These are phyloP conservation scores for Cyberlindnera galapagoensis DNA, from an alignment of 805 yeast species.

Conservation along the genomic window DNA sequence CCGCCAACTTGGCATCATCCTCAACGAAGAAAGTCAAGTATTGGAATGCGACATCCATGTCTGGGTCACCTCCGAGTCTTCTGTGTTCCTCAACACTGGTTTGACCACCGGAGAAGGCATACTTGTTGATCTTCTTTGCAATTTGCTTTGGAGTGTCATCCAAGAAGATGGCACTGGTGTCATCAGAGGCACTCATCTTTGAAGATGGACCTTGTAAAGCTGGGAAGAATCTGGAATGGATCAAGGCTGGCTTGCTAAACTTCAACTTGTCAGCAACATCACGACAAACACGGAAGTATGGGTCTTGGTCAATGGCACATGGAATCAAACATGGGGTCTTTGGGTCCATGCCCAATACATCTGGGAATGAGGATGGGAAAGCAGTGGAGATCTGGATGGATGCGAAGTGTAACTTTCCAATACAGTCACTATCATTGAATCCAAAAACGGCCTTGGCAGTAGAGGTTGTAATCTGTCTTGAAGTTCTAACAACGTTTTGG, in stretches of 20 bases:
- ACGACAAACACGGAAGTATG: slow-evolving; percentile 94
- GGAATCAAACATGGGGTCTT: slow-evolving; percentile 97
- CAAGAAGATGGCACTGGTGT: slow-evolving; percentile 87
- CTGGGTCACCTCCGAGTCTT: slow-evolving; percentile 86
- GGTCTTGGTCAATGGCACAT: slow-evolving; percentile 99
- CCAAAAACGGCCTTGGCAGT: slow-evolving; percentile 97
- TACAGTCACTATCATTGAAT: slow-evolving; percentile 88
- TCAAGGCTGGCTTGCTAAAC: slow-evolving; percentile 83
- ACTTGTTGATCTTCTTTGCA: slow-evolving; percentile 89
- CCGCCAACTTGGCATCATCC: slow-evolving; percentile 73
- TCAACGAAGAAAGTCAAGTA: slow-evolving; percentile 84
- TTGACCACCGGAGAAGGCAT: slow-evolving; percentile 94
- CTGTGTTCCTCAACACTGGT: slow-evolving; percentile 87
- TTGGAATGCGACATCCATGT: slow-evolving; percentile 92
- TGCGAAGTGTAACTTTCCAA: slow-evolving; percentile 93
- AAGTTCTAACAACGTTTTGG: slow-evolving; percentile 86
- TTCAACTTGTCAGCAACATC: slow-evolving; percentile 94
- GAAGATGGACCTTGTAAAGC: slow-evolving; percentile 95
- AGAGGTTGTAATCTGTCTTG: slow-evolving; percentile 94
- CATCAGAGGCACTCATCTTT: slow-evolving; percentile 94
- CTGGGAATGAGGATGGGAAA: slow-evolving; percentile 94
- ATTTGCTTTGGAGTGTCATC: slow-evolving; percentile 90
- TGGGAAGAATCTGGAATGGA: slow-evolving; percentile 96
- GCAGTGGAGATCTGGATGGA: slow-evolving; percentile 95
- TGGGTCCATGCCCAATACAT: slow-evolving; percentile 73